Base-by-base conservation (phyloP, 169 alveolate genomes). In the Toxoplasma gondii region DNA sequence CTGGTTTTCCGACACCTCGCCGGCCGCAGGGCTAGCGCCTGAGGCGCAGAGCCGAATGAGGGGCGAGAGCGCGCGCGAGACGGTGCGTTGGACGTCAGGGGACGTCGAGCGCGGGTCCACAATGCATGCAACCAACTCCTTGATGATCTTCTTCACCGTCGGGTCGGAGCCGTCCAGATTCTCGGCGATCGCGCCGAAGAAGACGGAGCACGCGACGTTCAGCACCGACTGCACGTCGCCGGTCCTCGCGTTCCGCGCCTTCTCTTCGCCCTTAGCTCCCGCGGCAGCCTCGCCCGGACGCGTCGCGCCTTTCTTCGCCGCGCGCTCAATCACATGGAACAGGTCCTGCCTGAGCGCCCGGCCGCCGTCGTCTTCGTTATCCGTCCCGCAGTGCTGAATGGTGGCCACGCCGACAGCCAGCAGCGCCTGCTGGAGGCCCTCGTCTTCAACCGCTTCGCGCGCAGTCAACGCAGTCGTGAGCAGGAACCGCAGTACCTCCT, bases 401-500 rank as follows among this genome's bases (percentile, higher is more conserved):
- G 91, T 58, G 19, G 86, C 64, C 43, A 80, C 91, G 19, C 94
- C 94, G 34, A 91, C 94, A 39, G 94, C 91, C 67, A 91, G 86
- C 84, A 91, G 91, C 70, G 27, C 80, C 86, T 91, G 94, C 91
- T 91, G 94, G 91, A 91, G 94, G 81, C 7, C 49, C 74, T 86
- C 82, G n/a, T 54, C 70, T 0, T 69, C 91, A 0, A 82, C 36
- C 4, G 91, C 91, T 1, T 80, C 94, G 27, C 84, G 74, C 1
- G 64, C 16, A 0, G 70, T 0, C 12, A 91, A 45, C 27, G 84
- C 91, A 0, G 78, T n/a, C 1, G 44, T 9, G 44, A 91, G 86
- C 67, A 91, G 86, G 70, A 91, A 91, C 64, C 80, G 94, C 58
- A 91, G 94, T 91, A 91, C 84, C 74, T 53, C 88, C 67, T 64